Base-by-base conservation (phyloP, 371 early-diverging fungal species). In the Haplosporangium sp. region DNA sequence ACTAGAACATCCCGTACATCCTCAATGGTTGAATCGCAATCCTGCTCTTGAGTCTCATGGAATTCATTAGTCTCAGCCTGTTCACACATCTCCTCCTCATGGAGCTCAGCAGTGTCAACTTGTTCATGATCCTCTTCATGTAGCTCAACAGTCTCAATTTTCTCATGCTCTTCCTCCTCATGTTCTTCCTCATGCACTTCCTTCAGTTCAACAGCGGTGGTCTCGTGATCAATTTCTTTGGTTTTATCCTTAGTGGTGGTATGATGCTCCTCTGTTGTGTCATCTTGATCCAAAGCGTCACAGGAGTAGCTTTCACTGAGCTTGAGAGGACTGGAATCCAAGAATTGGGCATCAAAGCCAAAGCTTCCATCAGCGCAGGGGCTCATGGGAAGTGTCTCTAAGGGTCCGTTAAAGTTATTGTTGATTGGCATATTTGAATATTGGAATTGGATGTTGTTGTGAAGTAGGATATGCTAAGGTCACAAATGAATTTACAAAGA, bases 341-440 rank as follows among this genome's bases (percentile, higher is more conserved):
- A 15, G 45, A 72, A 69, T 19, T 72, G 72, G 27, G 38, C 45
- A 35, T 69, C 78, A 20, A 78, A 64, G 15, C 74, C 73, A 35
- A 73, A 60, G 63, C 74, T 78, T 20, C 78, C 78, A 59, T 61
- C 45, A 17, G 74, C 73, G 65, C 78, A 69, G 37, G 78, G 74
- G 47, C 78, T 73, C 53, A 78, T 19, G 13, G 74, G 78, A 37
- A 78, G 78, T 15, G 53, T 61, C 15, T 73, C 74, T 56, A 78
- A 35, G 27, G 78, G 66, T 45, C 70, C 67, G 55, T 56, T 69
- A 58, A 58, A 44, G 39, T 65, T 20, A 50, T 67, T 67, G 48
- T 47, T 55, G 37, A 59, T 69, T 5, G 71, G 67, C 76, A 71
- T 75, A 55, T 17, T 65, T 17, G 27, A 10, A 39, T 63, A 48